A percentile compares a stretch with the other conserved stretches of the same genome.
Conservation (phyloP, 2,329 filamentous ascomycete species). For the Apiospora kogelbergensis region DNA sequence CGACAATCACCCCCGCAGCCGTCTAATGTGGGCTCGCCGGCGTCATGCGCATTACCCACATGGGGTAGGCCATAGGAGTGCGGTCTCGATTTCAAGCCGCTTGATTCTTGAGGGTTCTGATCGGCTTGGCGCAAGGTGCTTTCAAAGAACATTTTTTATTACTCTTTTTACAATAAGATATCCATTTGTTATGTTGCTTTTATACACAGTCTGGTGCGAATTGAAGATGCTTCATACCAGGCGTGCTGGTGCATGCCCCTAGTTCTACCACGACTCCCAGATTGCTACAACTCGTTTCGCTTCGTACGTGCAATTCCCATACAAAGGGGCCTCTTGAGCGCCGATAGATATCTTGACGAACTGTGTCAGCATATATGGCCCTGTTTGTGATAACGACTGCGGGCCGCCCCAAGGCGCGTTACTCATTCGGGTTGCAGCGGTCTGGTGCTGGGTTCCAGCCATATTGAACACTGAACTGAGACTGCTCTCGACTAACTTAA, state of each 20-base stretch:
- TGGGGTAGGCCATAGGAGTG: background rate
- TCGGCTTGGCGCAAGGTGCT: constrained; percentile 1
- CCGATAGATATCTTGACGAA: background rate
- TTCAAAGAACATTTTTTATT: background rate
- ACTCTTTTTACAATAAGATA: constrained; percentile 8
- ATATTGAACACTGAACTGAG: too few species aligned
- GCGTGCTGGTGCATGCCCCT: background rate
- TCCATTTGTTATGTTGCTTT: constrained; percentile 10
- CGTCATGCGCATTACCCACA: background rate
- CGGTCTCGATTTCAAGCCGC: background rate
- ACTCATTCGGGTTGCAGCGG: too few species aligned
- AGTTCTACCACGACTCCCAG: background rate
- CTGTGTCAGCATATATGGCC: too few species aligned
- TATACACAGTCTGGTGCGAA: background rate
- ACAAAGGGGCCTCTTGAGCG: background rate
- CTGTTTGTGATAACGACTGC: too few species aligned
- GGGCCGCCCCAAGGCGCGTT: too few species aligned
- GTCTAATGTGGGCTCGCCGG: background rate
- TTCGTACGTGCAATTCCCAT: background rate
- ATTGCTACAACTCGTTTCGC: background rate
- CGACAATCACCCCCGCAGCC: background rate
- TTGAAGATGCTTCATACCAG: background rate
- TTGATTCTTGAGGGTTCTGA: background rate
- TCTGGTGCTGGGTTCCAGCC: too few species aligned
- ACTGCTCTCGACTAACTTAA: too few species aligned